Evolutionary conservation across 2,329 filamentous ascomycete genomes (phyloP).

Genomic region (Trichoderma gracile): DNA sequence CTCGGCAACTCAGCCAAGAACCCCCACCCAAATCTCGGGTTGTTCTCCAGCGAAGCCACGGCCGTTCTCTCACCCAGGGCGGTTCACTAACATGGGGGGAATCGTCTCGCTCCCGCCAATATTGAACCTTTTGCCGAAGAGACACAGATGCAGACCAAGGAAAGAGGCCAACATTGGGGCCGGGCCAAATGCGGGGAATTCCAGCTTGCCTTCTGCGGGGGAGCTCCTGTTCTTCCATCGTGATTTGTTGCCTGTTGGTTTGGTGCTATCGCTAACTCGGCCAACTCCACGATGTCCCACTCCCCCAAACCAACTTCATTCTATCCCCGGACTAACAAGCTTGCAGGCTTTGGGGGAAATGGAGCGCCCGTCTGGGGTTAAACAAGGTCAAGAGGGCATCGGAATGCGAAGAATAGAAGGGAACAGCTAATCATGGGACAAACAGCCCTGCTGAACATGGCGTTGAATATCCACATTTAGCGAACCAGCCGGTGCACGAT

Average conservation of each 20-base stretch:
- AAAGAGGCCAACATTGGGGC: neutral
- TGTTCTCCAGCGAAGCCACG: conserved; percentile 6
- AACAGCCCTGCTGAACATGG: neutral
- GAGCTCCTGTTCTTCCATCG: no score
- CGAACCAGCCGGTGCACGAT: conserved; percentile 1
- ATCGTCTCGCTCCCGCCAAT: neutral
- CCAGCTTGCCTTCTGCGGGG: neutral
- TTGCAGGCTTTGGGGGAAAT: no score
- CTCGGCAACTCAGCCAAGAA: conserved; percentile 14
- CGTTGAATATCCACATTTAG: conserved; percentile 5
- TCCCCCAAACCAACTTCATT: no score
- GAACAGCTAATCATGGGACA: neutral
- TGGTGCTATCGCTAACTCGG: no score
- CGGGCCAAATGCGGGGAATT: neutral
- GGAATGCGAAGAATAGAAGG: neutral
- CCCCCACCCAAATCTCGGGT: conserved; percentile 7
- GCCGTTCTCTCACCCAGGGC: neutral
- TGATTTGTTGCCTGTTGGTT: no score
- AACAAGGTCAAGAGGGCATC: neutral
- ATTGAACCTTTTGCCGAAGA: neutral
- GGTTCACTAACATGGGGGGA: neutral
- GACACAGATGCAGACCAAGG: no score
- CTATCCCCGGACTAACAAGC: no score
- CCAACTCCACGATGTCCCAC: no score
- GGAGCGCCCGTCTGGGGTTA: neutral